Evolutionary conservation across 1,284 basidiomycete genomes (phyloP).

Genomic region (Marasmius oreades): DNA sequence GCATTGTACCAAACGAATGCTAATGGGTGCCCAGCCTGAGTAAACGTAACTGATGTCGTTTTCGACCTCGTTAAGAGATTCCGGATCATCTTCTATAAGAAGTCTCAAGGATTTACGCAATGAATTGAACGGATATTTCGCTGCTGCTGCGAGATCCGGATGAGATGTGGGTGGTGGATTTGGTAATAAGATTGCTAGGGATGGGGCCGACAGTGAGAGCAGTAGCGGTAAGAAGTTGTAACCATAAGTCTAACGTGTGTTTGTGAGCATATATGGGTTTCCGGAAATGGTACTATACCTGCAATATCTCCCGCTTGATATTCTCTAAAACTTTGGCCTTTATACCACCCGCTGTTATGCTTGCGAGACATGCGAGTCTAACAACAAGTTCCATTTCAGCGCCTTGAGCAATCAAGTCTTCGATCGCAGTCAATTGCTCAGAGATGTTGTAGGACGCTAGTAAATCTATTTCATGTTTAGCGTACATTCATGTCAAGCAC

Average conservation of each 20-base stretch:
- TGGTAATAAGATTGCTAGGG: conserved; percentile 63
- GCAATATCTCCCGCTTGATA: conserved; percentile 89
- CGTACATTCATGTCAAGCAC: background rate
- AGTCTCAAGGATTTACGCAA: conserved; percentile 87
- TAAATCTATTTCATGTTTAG: conserved; percentile 56
- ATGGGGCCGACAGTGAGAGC: conserved; percentile 72
- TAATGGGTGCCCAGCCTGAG: conserved; percentile 95
- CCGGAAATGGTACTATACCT: conserved; percentile 43
- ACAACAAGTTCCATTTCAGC: conserved; percentile 76
- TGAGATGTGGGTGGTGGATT: conserved; percentile 56
- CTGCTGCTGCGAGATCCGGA: conserved; percentile 35
- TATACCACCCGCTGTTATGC: conserved; percentile 81
- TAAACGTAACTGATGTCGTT: conserved; percentile 96
- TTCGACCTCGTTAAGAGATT: conserved; percentile 74
- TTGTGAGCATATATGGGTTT: conserved; percentile 7
- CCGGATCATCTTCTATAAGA: conserved; percentile 86
- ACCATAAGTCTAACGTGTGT: conserved; percentile 73
- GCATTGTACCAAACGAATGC: conserved; percentile 89
- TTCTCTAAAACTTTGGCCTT: conserved; percentile 86
- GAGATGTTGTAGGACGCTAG: conserved; percentile 85
- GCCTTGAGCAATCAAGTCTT: conserved; percentile 84
- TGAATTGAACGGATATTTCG: conserved; percentile 66
- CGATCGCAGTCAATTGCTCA: conserved; percentile 76
- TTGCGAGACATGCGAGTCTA: conserved; percentile 83
- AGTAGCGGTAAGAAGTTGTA: conserved; percentile 87